Conservation (phyloP, 768 basidiomycete species). For the Auricularia auricula-judae region DNA sequence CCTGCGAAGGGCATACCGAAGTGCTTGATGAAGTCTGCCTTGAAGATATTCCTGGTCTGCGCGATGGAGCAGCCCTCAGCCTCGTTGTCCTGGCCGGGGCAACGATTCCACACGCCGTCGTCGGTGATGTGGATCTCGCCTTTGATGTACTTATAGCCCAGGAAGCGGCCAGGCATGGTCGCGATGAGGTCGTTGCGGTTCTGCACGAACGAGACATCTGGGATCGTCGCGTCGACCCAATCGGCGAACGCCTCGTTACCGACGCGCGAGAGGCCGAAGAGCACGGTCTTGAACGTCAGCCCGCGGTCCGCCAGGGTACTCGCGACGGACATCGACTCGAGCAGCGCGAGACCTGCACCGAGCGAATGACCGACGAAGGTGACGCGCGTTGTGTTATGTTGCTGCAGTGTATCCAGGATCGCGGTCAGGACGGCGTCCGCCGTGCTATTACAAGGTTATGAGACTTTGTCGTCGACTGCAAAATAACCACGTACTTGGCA, state of each 20-base stretch:
- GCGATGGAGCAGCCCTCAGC: conserved; percentile 40
- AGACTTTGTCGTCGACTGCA: conserved; percentile 15
- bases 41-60: conserved; percentile 39
- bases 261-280: conserved; percentile 11
- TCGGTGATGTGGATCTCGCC: conserved; percentile 35
- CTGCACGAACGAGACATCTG: conserved; percentile 22
- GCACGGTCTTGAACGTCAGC: neutral
- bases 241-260: conserved; percentile 45
- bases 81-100: conserved; percentile 48
- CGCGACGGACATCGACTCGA: neutral
- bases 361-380: conserved; percentile 24
- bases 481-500: conserved; percentile 11
- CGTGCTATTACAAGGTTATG: neutral
- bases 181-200: conserved; percentile 36
- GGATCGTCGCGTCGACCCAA: conserved; percentile 28
- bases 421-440: conserved; percentile 33
- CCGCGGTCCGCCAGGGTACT: neutral
- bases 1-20: no score
- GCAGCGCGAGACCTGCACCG: neutral
- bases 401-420: conserved; percentile 28
- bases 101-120: neutral
- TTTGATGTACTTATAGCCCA: conserved; percentile 33
- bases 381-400: conserved; percentile 27
- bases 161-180: conserved; percentile 25
- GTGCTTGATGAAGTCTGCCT: no score